These are phyloP conservation scores for Gyrodon lividus DNA, from an alignment of 768 basidiomycete species.

Conservation along the genomic window DNA sequence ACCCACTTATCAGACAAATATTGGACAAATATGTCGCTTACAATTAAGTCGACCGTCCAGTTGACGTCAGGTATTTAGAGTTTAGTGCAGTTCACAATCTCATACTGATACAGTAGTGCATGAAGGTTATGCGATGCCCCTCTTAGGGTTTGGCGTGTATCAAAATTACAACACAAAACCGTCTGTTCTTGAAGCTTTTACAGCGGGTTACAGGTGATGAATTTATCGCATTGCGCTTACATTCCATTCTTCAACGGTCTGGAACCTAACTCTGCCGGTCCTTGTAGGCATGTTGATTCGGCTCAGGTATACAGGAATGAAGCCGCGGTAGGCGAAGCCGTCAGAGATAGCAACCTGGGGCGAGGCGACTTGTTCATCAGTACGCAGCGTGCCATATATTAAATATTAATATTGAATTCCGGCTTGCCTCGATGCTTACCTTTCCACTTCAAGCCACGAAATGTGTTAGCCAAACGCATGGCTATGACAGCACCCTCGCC, in stretches of 20 bases:
- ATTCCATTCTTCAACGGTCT: background rate
- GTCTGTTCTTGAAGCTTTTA: constrained; percentile 61
- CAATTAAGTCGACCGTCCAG: constrained; percentile 31
- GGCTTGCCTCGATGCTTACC: constrained; percentile 3
- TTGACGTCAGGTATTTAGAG: constrained; percentile 36
- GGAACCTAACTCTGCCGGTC: background rate
- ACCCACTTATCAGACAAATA: background rate
- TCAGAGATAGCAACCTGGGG: constrained; percentile 53
- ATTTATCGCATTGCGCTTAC: background rate
- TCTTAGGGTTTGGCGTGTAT: constrained; percentile 71
- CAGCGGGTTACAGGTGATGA: constrained; percentile 59
- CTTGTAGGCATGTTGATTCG: constrained; percentile 64
- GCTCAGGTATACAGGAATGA: constrained; percentile 73
- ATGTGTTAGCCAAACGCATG: constrained; percentile 53
- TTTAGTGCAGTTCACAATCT: constrained; percentile 3
- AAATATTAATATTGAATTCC: background rate
- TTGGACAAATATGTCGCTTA: constrained; percentile 23
- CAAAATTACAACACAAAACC: constrained; percentile 56
- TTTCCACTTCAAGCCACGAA: constrained; percentile 56
- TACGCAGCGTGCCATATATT: constrained; percentile 31
- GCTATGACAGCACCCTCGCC: constrained; percentile 57
- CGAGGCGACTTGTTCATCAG: constrained; percentile 72
- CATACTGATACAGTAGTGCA: constrained; percentile 2
- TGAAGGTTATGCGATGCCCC: constrained; percentile 57
- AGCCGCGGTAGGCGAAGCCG: constrained; percentile 55